Evolutionary conservation across 1,284 basidiomycete genomes (phyloP), one percentile per base, ranked within the genome.

Genomic region (Bjerkandera adusta): DNA sequence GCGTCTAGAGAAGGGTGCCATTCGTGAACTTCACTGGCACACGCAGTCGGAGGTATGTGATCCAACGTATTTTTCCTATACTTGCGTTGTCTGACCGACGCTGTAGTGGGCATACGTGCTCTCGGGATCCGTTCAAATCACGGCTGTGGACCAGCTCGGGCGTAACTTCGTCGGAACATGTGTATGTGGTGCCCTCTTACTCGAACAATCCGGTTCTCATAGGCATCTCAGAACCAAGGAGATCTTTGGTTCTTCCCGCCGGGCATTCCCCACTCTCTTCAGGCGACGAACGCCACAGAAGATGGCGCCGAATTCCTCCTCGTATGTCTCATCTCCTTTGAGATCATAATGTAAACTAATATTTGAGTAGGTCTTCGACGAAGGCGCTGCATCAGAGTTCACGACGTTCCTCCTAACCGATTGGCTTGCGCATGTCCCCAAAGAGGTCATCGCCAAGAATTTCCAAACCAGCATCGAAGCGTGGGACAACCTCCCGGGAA

Each of bases 21-120:
- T 83, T 55, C 74, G 81, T 18, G 83, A 87, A 59, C 69, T 85
- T 18, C 83, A 85, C 57, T 85, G 83, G 83, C 83, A 87, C 60
- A 75, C 69, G 41, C 78, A 75, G 5, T 66, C 75, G 30, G 83
- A 86, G 68, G 77, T 78, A 59, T 43, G 64, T 26, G 27, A 25
- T 21, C 10, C 16, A 13, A 48, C 11, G 24, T 11, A n/a, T 8
- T 43, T 48, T 58, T 15, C 26, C 6, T 10, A 21, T 21, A 36
- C 22, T 32, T 36, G 22, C n/a, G n/a, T n/a, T n/a, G n/a, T n/a
- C 34, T 32, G 12, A 29, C 13, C 29, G 26, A 46, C 34, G 41
- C 42, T 20, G 20, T 39, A 81, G 77, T 84, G 81, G 83, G 78
- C 77, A 2, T 84, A 83, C 50, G 70, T 84, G 16, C 57, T 85